A percentile compares a stretch with the other conserved stretches of the same genome.
Evolutionary conservation across 2,329 filamentous ascomycete genomes (phyloP).

Genomic region (Colletotrichum scovillei): DNA sequence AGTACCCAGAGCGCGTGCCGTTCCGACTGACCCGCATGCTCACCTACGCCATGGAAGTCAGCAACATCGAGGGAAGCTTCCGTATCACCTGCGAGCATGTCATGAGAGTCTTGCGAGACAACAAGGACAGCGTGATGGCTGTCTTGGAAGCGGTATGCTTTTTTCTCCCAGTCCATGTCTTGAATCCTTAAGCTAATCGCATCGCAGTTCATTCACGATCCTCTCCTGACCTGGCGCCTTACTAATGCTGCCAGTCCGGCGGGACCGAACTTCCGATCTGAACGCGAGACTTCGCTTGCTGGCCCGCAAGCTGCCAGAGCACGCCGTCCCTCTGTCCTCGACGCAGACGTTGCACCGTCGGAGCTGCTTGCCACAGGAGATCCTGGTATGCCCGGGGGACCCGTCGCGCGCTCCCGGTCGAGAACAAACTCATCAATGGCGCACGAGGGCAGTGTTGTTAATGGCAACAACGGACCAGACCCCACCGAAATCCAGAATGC

Average conservation of each 20-base stretch:
- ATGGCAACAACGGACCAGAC: conserved; percentile 53
- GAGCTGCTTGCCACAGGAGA: conserved; percentile 63
- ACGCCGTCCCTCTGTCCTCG: conserved; percentile 77
- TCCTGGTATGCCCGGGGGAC: conserved; percentile 54
- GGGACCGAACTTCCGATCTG: conserved; percentile 75
- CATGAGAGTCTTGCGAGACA: conserved; percentile 95
- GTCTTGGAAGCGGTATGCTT: conserved; percentile 92
- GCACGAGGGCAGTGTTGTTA: conserved; percentile 48
- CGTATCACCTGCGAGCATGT: conserved; percentile 98
- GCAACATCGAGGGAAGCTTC: conserved; percentile 99
- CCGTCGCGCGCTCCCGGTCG: conserved; percentile 62
- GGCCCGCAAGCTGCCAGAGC: conserved; percentile 61
- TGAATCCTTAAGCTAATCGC: conserved; percentile 38
- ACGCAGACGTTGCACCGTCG: conserved; percentile 69
- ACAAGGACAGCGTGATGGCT: conserved; percentile 98
- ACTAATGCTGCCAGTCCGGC: conserved; percentile 71
- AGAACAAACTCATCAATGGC: conserved; percentile 69
- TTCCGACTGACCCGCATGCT: conserved; percentile 99
- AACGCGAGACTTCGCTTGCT: conserved; percentile 65
- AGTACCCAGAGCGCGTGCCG: conserved; percentile 96
- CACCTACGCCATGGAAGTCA: conserved; percentile 99
- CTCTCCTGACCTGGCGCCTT: conserved; percentile 97
- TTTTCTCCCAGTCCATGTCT: neutral
- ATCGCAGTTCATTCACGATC: conserved; percentile 94
- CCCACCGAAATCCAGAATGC: conserved; percentile 88